These are phyloP conservation scores for Dendrobium huoshanense DNA, from an alignment of 106 monocot genomes.

Conservation along the genomic window DNA sequence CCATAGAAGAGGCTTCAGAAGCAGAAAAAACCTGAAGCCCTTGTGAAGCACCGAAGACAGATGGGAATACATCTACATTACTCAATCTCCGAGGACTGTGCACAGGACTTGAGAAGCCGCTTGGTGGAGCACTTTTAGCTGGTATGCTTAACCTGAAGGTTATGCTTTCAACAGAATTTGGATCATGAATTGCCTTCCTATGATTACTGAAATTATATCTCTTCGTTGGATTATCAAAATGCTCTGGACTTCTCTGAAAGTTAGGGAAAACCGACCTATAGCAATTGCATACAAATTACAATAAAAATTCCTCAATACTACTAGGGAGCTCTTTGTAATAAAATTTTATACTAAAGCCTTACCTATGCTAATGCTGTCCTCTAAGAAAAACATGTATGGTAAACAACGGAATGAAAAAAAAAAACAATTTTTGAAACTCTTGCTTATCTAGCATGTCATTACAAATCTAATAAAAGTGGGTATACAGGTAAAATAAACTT, in stretches of 20 bases:
- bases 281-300: constrained; percentile 7
- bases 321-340: neutral
- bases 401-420: neutral
- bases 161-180: constrained; percentile 25
- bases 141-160: constrained; percentile 52
- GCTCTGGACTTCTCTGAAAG: constrained; percentile 29
- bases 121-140: constrained; percentile 77
- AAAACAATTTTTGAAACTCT: neutral
- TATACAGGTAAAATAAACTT: too few relatives aligned
- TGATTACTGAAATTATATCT: constrained; percentile 21
- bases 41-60: constrained; percentile 20
- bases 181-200: constrained; percentile 29
- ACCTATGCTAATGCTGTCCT: neutral
- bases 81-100: constrained; percentile 58
- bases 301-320: neutral
- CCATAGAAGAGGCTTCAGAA: constrained; percentile 34
- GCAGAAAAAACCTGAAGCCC: constrained; percentile 35
- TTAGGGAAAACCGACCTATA: constrained; percentile 24
- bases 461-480: too few relatives aligned
- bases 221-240: constrained; percentile 16
- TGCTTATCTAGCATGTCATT: neutral
- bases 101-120: constrained; percentile 71
- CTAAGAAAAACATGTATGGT: neutral
- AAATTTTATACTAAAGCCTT: neutral
- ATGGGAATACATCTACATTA: constrained; percentile 35